These are phyloP conservation scores for Cryptococcus hybrid DNA, from an alignment of 1,284 basidiomycete genomes.

Conservation along the genomic window DNA sequence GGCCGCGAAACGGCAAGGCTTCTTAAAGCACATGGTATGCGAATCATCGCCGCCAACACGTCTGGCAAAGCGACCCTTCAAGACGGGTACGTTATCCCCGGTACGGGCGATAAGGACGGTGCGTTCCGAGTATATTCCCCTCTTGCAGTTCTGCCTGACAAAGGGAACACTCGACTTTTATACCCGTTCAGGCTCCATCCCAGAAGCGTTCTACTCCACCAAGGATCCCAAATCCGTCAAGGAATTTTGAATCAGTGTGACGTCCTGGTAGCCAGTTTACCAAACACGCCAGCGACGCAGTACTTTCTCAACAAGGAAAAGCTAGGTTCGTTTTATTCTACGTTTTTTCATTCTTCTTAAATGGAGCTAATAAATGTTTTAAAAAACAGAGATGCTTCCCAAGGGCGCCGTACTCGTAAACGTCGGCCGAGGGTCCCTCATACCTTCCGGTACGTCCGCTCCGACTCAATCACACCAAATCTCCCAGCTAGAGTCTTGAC, in stretches of 20 bases:
- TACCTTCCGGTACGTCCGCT: slow-evolving; percentile 24
- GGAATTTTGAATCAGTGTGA: slow-evolving; percentile 41
- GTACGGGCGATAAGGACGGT: slow-evolving; percentile 44
- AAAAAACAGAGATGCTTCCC: slow-evolving; percentile 21
- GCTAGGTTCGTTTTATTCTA: slow-evolving; percentile 28
- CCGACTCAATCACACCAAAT: not conserved
- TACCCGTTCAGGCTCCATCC: slow-evolving; percentile 31
- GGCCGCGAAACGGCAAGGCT: slow-evolving; percentile 44
- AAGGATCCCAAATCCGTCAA: slow-evolving; percentile 33
- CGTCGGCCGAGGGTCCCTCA: slow-evolving; percentile 40
- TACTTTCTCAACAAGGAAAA: slow-evolving; percentile 38
- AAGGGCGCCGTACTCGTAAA: slow-evolving; percentile 40
- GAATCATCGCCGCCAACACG: slow-evolving; percentile 47
- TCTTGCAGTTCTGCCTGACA: not conserved
- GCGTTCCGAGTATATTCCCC: not conserved
- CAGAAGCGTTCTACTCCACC: slow-evolving; percentile 42
- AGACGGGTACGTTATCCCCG: slow-evolving; percentile 42
- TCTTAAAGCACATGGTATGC: slow-evolving; percentile 39
- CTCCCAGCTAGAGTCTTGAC: not conserved
- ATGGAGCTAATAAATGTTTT: no score
- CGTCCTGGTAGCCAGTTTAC: slow-evolving; percentile 43
- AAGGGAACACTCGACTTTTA: no score
- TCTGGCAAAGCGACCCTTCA: slow-evolving; percentile 33
- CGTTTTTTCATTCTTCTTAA: not conserved
- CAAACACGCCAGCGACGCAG: slow-evolving; percentile 37